phyloP scores from a whole-genome alignment of 345 rosid species.

The Isatis tinctoria region DNA sequence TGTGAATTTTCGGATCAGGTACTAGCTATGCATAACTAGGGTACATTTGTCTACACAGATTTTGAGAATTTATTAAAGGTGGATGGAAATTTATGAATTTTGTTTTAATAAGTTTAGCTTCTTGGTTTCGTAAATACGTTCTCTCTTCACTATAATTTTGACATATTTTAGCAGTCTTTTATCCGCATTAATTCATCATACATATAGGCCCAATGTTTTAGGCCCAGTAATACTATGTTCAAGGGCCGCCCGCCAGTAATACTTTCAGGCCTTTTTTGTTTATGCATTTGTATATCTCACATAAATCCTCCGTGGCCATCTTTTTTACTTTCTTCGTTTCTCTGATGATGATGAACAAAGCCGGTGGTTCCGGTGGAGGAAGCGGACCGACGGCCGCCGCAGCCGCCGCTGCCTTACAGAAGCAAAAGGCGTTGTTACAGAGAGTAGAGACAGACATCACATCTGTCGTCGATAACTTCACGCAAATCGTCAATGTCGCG shows the following conservation, averaged over 20 bases:
- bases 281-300: background rate
- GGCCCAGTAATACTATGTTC: background rate
- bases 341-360: constrained; percentile 57
- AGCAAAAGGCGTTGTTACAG: constrained; percentile 83
- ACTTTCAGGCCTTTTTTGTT: background rate
- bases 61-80: background rate
- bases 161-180: too few species aligned
- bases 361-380: constrained; percentile 45
- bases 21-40: background rate
- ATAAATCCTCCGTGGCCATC: background rate
- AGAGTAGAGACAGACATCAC: constrained; percentile 80
- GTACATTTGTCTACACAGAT: background rate
- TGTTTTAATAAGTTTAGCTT: background rate
- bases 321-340: background rate
- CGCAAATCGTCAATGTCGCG: constrained; percentile 75
- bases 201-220: background rate
- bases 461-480: constrained; percentile 76
- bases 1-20: background rate
- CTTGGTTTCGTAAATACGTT: too few species aligned
- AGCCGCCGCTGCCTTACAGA: constrained; percentile 73
- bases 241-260: too few species aligned
- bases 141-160: too few species aligned
- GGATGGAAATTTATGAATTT: background rate
- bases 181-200: too few species aligned
- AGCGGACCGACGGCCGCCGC: constrained; percentile 80